Evolutionary conservation across 345 rosid species (phyloP).

Genomic region (Eucalyptus sideroxylon): DNA sequence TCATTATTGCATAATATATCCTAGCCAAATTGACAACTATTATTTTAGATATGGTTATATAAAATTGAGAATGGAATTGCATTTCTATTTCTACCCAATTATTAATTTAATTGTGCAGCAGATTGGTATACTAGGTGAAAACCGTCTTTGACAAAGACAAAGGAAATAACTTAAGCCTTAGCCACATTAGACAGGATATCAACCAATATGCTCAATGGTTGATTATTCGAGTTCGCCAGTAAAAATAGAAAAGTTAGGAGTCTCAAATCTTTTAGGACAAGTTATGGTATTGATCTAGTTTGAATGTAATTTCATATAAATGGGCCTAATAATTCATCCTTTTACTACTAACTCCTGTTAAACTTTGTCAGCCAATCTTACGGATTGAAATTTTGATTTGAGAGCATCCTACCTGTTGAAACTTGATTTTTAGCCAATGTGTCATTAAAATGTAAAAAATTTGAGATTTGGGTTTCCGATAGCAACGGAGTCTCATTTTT

Average conservation of each 20-base stretch:
- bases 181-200: not conserved
- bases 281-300: not conserved
- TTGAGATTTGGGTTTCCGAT: too few species aligned
- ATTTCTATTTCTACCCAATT: not conserved
- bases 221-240: not conserved
- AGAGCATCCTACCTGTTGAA: not conserved
- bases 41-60: too few species aligned
- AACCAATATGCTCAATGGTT: not conserved
- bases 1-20: not conserved
- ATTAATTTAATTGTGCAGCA: not conserved
- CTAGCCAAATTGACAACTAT: not conserved
- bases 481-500: accelerated
- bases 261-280: not conserved
- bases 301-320: not conserved
- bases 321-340: too few species aligned
- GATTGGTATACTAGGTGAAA: not conserved
- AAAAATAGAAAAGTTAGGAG: not conserved
- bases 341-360: not conserved
- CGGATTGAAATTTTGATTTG: not conserved
- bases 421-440: too few species aligned
- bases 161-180: not conserved
- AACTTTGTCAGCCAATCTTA: not conserved
- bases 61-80: not conserved
- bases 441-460: too few species aligned
- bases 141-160: not conserved